Evolutionary conservation across 208 protist species (phyloP), one percentile per base, ranked within the genome.

Genomic region (Leptomonas seymouri): DNA sequence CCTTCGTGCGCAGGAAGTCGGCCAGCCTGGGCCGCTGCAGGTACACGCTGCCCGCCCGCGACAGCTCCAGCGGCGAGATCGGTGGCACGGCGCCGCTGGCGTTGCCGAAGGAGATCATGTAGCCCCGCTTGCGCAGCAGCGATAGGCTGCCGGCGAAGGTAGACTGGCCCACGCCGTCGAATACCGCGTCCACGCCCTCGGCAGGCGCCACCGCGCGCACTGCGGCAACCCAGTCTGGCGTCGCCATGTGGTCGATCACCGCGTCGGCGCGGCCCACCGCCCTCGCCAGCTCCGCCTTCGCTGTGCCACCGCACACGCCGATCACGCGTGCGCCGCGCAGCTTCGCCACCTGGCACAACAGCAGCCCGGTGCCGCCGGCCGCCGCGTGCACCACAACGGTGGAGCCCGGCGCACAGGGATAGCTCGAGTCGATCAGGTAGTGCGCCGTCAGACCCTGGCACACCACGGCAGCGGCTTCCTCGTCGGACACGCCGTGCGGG

Each of bases 271-370:
- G 45, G 45, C 93, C 90, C 2, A 90, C 60, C 14, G 31, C 39
- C 59, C 28, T 62, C 21, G 78, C 84, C 60, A 95, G 57, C 23
- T 76, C 71, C 18, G 78, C 84, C 76, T 98, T 98, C 20, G 76
- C 86, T 27, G 75, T 50, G 0, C 78, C 83, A 0, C 92, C 81
- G 51, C 82, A 86, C n/a, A 97, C 88, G 44, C 87, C 94, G 61
- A 98, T 97, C 45, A 98, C 93, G 30, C 77, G 86, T 27, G 92
- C 94, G 11, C 95, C 95, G n/a, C 80, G 69, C 41, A 90, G 61
- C 77, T 97, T 98, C 15, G 91, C 90, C 82, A 98, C 95, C 74
- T 98, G 96, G 25, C 80, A 91, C 7, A 97, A 45, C 2, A 97
- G 75, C 39, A 85, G 68, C 46, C 94, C 94, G 12, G 89, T 87